Percentiles rank a stretch among this genome's conserved stretches.
phyloP scores from a whole-genome alignment of 768 basidiomycete species.

The Trametes sanguinea region DNA sequence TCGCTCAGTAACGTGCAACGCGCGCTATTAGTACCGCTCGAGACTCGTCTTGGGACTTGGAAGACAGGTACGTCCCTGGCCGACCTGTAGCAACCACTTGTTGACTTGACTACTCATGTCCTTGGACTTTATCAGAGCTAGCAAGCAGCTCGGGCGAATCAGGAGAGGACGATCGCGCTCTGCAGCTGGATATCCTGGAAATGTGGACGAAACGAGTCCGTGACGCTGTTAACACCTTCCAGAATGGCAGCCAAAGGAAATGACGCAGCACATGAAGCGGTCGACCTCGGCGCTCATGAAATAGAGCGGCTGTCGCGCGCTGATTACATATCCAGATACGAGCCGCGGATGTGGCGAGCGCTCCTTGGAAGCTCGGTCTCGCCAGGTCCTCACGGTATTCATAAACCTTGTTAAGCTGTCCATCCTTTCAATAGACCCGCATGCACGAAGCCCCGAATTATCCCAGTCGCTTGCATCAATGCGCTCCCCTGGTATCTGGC shows the following conservation, averaged over 20 bases:
- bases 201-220: constrained; percentile 26
- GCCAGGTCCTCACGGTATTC: too few species aligned
- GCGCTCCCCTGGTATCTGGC: too few species aligned
- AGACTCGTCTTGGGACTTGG: constrained; percentile 21
- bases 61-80: constrained; percentile 12
- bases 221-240: constrained; percentile 4
- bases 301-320: too few species aligned
- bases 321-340: not conserved
- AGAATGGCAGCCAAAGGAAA: too few species aligned
- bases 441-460: too few species aligned
- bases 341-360: too few species aligned
- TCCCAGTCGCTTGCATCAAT: too few species aligned
- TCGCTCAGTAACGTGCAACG: constrained; percentile 17
- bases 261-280: too few species aligned
- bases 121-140: not conserved
- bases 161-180: not conserved
- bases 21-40: constrained; percentile 25
- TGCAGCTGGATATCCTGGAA: constrained; percentile 22
- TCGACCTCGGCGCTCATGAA: too few species aligned
- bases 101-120: not conserved
- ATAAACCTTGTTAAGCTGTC: too few species aligned
- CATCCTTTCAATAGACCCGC: too few species aligned
- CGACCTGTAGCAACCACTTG: not conserved
- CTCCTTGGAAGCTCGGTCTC: too few species aligned
- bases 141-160: not conserved